These are phyloP conservation scores for Smittium culicis DNA, from an alignment of 371 early-diverging fungal genomes.

Conservation along the genomic window DNA sequence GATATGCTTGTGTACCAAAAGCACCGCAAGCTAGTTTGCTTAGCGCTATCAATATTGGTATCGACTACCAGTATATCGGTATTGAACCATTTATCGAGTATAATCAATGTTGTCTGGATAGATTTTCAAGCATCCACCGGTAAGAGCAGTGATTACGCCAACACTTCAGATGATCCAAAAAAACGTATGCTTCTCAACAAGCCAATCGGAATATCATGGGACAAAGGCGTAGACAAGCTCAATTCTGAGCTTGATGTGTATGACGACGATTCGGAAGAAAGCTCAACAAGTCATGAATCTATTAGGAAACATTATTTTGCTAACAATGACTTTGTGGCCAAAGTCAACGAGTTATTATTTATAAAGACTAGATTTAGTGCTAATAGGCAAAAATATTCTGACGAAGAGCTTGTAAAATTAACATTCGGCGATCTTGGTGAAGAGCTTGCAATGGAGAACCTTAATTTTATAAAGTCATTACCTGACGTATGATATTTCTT, in stretches of 20 bases:
- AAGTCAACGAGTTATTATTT: not conserved
- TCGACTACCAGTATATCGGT: not conserved
- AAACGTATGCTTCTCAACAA: constrained; percentile 1
- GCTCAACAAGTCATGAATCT: not conserved
- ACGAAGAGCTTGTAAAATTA: not conserved
- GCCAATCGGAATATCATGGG: not conserved
- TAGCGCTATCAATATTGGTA: not conserved
- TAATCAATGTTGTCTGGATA: not conserved
- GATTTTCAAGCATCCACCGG: not conserved
- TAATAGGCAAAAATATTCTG: not conserved
- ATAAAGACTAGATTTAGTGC: not conserved
- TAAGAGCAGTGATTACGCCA: not conserved
- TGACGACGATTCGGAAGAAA: not conserved
- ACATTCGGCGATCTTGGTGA: not conserved
- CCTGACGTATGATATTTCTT: not conserved
- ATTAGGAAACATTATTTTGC: not conserved
- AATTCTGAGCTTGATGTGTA: not conserved
- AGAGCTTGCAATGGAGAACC: not conserved
- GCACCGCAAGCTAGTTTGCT: not conserved
- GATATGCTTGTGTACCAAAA: not conserved
- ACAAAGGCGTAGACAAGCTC: constrained; percentile 7
- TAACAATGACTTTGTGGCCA: not conserved
- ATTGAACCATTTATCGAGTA: not conserved
- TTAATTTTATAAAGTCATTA: not conserved
- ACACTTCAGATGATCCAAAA: not conserved